Evolutionary conservation across 148 eudicot species (phyloP).

Genomic region (Camellia granthamiana): DNA sequence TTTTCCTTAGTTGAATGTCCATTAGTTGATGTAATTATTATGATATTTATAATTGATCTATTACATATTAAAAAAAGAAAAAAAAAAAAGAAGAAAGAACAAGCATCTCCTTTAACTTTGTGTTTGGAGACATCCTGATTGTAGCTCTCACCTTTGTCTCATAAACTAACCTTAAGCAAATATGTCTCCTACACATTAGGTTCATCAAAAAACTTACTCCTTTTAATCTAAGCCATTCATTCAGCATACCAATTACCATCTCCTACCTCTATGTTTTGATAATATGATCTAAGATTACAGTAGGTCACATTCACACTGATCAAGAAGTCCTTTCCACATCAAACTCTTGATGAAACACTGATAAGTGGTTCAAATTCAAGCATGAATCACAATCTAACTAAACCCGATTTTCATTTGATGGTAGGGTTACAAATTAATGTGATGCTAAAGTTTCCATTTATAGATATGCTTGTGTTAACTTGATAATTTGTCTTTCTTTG

Average conservation of each 20-base stretch:
- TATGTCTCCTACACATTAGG: neutral
- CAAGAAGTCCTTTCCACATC: neutral
- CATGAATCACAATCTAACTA: too few relatives aligned
- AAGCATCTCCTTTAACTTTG: constrained; percentile 3
- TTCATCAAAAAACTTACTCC: neutral
- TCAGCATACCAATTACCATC: neutral
- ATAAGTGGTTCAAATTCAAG: neutral
- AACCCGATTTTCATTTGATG: too few relatives aligned
- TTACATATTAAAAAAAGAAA: too few relatives aligned
- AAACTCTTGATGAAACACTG: too few relatives aligned
- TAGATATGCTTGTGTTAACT: too few relatives aligned
- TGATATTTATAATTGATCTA: too few relatives aligned
- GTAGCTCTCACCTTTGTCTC: constrained; percentile 8
- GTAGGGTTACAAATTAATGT: too few relatives aligned
- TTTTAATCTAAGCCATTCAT: neutral
- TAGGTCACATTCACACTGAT: too few relatives aligned
- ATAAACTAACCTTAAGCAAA: neutral
- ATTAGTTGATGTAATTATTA: too few relatives aligned
- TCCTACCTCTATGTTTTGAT: neutral
- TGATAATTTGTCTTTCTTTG: too few relatives aligned
- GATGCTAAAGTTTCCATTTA: too few relatives aligned
- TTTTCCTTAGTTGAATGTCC: too few relatives aligned
- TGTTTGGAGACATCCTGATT: constrained; percentile 14
- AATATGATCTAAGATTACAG: neutral
- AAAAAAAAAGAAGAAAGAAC: neutral